These are phyloP conservation scores for Escallonia herrerae DNA, from an alignment of 129 eudicot genomes.

Conservation along the genomic window DNA sequence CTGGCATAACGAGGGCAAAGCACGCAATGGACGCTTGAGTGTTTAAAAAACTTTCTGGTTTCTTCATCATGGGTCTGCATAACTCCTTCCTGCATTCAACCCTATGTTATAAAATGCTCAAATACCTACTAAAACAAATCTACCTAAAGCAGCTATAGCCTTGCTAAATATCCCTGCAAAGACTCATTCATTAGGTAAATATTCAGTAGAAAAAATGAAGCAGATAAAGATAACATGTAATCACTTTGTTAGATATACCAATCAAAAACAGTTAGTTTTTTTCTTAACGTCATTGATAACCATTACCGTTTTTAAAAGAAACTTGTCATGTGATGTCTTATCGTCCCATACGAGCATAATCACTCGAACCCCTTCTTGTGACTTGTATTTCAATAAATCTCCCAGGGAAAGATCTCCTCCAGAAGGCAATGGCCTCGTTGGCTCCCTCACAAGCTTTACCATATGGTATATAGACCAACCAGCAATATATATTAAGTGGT, in stretches of 20 bases:
- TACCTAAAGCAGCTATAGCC: background rate
- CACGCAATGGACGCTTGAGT: conserved; percentile 22
- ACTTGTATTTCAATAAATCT: conserved; percentile 20
- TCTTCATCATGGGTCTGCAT: conserved; percentile 26
- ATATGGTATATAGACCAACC: conserved; percentile 22
- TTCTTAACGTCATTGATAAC: background rate
- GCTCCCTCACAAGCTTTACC: conserved; percentile 22
- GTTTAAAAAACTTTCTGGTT: conserved; percentile 16
- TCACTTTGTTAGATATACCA: too few relatives aligned
- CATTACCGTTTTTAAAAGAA: conserved; percentile 19
- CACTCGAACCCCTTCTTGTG: conserved; percentile 21
- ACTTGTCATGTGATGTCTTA: conserved; percentile 17
- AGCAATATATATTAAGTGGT: conserved; percentile 14
- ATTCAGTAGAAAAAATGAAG: too few relatives aligned
- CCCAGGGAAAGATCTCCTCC: conserved; percentile 19
- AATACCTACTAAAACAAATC: background rate
- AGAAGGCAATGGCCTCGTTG: conserved; percentile 14
- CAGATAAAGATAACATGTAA: too few relatives aligned
- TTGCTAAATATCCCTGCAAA: background rate
- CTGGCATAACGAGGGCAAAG: conserved; percentile 24
- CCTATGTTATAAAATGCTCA: background rate
- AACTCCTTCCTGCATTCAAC: conserved; percentile 19
- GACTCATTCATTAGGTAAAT: background rate
- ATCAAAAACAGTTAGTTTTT: too few relatives aligned
- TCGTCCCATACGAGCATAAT: conserved; percentile 21